These are phyloP conservation scores for Diaporthe batatas DNA, from an alignment of 2,329 filamentous ascomycete genomes.

Conservation along the genomic window DNA sequence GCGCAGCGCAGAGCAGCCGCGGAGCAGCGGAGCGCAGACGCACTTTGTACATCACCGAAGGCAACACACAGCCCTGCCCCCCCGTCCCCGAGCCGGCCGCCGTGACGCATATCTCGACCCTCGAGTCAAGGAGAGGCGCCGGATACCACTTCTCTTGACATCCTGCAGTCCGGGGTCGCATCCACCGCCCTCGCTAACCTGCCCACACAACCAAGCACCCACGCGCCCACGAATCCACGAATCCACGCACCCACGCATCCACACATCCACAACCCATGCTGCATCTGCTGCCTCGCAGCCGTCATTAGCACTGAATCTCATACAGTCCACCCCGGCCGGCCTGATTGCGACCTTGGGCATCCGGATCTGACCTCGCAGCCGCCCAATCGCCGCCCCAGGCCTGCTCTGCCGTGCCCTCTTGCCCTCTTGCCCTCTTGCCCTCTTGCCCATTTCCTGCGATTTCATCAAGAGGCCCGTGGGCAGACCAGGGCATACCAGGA, in stretches of 20 bases:
- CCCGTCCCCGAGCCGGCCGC: constrained; percentile 4
- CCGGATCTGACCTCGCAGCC: constrained; percentile 2
- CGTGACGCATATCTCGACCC: constrained; percentile 16
- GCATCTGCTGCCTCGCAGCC: constrained; percentile 2
- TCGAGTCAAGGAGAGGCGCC: constrained; percentile 27
- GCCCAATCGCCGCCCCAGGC: not conserved
- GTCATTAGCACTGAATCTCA: constrained; percentile 2
- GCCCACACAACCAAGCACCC: not conserved
- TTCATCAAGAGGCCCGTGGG: constrained; percentile 14
- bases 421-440: not conserved
- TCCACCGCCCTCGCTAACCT: constrained; percentile 21
- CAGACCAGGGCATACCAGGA: not conserved
- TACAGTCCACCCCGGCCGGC: constrained; percentile 3
- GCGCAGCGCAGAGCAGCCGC: not conserved
- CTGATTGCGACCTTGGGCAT: constrained; percentile 2
- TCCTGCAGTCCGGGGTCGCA: constrained; percentile 30
- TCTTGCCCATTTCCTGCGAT: not conserved
- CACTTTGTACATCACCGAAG: not conserved
- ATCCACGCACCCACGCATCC: not conserved
- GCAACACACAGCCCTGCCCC: not conserved
- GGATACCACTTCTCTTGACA: constrained; percentile 30
- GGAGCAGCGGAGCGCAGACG: not conserved
- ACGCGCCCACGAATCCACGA: not conserved
- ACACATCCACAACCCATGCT: constrained; percentile 11
- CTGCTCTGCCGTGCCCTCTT: constrained; percentile 4